A percentile compares a stretch with the other conserved stretches of the same genome.
These are phyloP conservation scores for Hypoxylon sp. DNA, from an alignment of 2,329 filamentous ascomycete species.

Conservation along the genomic window DNA sequence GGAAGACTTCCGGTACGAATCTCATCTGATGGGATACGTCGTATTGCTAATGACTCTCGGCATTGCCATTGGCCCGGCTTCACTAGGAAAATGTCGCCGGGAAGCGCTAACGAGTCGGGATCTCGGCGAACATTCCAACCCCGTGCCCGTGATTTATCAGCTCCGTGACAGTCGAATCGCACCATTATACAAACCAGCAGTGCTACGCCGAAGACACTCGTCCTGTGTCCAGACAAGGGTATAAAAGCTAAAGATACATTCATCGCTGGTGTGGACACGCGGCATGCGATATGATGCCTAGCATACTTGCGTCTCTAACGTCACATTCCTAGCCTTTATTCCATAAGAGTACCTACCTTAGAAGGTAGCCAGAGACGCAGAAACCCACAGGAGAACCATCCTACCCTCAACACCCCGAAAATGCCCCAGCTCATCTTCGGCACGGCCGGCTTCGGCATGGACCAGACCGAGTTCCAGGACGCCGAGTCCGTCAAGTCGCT, in stretches of 20 bases:
- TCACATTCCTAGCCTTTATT: too few species aligned
- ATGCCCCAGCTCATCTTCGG: slow-evolving; percentile 51
- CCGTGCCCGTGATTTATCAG: not conserved
- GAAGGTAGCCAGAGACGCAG: too few species aligned
- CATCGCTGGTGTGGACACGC: too few species aligned
- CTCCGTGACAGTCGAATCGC: not conserved
- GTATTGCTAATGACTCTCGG: not conserved
- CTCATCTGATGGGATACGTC: too few species aligned
- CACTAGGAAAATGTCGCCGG: not conserved
- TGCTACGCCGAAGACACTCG: not conserved
- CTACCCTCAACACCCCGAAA: not conserved
- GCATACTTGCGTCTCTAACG: too few species aligned
- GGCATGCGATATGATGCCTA: too few species aligned
- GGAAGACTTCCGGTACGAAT: not conserved
- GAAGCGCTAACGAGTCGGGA: not conserved
- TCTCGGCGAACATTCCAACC: not conserved
- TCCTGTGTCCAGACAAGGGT: too few species aligned
- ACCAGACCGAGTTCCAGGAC: slow-evolving; percentile 47
- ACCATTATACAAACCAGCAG: not conserved
- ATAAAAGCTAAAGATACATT: too few species aligned
- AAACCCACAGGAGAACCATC: too few species aligned
- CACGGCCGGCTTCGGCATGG: slow-evolving; percentile 48
- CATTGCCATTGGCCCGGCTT: not conserved
- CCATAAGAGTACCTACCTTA: too few species aligned
- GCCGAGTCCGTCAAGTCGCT: slow-evolving; percentile 37